Evolutionary conservation across 2,329 filamentous ascomycete species (phyloP), one percentile per base, ranked within the genome.

Genomic region (Alternaria arbusti): DNA sequence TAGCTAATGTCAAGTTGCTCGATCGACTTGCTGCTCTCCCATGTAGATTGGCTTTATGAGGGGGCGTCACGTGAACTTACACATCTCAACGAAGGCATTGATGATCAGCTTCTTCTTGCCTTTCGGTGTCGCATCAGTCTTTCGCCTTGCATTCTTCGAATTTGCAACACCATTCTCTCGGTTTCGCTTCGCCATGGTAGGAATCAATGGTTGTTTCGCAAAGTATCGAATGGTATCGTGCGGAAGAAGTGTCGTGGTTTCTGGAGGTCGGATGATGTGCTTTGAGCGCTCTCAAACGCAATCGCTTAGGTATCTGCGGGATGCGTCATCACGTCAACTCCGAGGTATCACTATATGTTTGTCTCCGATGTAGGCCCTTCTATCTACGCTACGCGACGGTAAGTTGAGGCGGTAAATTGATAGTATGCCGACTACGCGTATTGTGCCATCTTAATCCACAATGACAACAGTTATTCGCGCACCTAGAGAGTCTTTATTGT

Each of bases 31-130:
- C 17, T 32, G 30, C 17, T 22, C 26, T 22, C 2, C 9, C 5
- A 22, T 12, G 8, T 22, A 12, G 7, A 11, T 32, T 51, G 47
- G 26, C 11, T 32, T 32, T 25, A 11, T 51, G 47, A 51, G 47
- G 47, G 11, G 26, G n/a, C 7, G 40, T 46, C 59, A 60, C 47
- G 59, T 58, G 50, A 26, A 57, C 59, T 67, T 59, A 76, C 80
- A 82, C 70, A 78, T 80, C 59, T 82, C 80, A 12, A 82, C 80
- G 55, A 82, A 83, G 28, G 80, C 80, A 70, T 83, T 82, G 45
- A 83, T 74, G 28, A 82, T 79, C 54, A 82, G 67, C 68, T 79
- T 81, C 66, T 81, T 81, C 36, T 63, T 61, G 64, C 69, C 70
- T 54, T 40, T 17, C n/a, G 36, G 8, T 17, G 36, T 17, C 36